Evolutionary conservation across 768 basidiomycete genomes (phyloP), one percentile per base, ranked within the genome.

Genomic region (Suillus clintonianus): DNA sequence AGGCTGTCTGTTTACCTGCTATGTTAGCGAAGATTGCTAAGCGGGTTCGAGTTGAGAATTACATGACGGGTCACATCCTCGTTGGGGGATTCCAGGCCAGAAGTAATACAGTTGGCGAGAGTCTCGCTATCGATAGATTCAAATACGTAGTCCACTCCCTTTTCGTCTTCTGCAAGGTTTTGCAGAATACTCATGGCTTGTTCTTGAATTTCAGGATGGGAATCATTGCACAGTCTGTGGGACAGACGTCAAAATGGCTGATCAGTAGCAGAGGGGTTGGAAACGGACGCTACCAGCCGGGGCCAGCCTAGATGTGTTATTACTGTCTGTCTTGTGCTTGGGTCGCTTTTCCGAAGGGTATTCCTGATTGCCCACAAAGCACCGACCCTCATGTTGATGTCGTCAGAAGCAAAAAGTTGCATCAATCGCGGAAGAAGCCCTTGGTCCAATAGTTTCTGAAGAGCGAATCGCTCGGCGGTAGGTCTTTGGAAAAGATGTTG

Each of bases 311-410:
- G 70, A 50, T 80, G 77, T n/a, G 77, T 75, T 85, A 94, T 91
- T 15, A 95, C 84, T 62, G 81, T 77, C 47, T 77, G 77, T 75
- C 93, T 95, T 58, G 85, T 84, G 48, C 82, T 80, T n/a, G 79
- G 76, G 3, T 76, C 77, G 39, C 87, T 85, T 69, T 88, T 89
- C 72, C 84, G 84, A 2, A 94, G 72, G n/a, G 93, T 71, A 69
- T 96, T 97, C 74, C 93, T 94, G 41, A 95, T 75, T 0, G 90
- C 90, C 94, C 95, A 96, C n/a, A 96, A 71, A 0, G 90, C 86
- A 65, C 87, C 94, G 34, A 90, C 72, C 8, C 86, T 79, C 8
- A 95, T 78, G 0, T 82, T 80, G 10, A 82, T 79, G 64, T 92
- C 87, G 0, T 79, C 79, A 9, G 79, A 79, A 32, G 78, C 73